Base-by-base conservation (phyloP, 2,329 filamentous ascomycete species). In the Hypoxylon sp. region DNA sequence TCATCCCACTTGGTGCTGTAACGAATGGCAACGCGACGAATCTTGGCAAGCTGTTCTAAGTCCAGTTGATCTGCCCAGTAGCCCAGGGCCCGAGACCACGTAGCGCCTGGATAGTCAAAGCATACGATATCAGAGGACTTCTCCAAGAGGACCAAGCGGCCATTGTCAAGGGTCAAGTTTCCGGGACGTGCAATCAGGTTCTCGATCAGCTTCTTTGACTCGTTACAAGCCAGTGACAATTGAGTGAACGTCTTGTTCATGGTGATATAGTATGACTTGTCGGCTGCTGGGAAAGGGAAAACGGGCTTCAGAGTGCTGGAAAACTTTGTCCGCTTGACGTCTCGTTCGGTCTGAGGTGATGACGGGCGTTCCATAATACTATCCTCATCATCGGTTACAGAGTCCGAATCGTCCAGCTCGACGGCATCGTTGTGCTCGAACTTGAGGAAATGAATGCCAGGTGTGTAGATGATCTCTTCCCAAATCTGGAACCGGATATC, bases 1-100 rank as follows among this genome's bases (percentile, higher is more conserved):
- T 77, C 74, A 48, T 80, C 75, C 82, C 82, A 84, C 28, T 76
- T 76, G 52, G 81, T 79, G 50, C 78, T 80, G 66, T 82, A 84
- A 9, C 79, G 80, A 10, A 84, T 71, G 3, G 82, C 82, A 3
- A 83, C 74, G 19, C 78, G 79, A 13, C 79, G 78, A 43, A 84
- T 75, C 19, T 76, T 75, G 30, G 70, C 63, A 7, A 78, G 72
- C 51, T 78, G 76, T 2, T 65, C 62, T 10, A 70, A 59, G 60
- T 78, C 63, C 3, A 77, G 59, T 21, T 68, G 58, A 0, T 70
- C 65, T 17, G 74, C 70, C 76, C 76, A 78, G 23, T 41, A 49
- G 4, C 73, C 73, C 11, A 76, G 61, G 21, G 57, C 28, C 0
- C 67, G 61, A 5, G 62, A 53, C 28, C 65, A 64, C 2, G 52